Base-by-base conservation (phyloP, 2,329 filamentous ascomycete genomes). In the Hypoxylon sp. region DNA sequence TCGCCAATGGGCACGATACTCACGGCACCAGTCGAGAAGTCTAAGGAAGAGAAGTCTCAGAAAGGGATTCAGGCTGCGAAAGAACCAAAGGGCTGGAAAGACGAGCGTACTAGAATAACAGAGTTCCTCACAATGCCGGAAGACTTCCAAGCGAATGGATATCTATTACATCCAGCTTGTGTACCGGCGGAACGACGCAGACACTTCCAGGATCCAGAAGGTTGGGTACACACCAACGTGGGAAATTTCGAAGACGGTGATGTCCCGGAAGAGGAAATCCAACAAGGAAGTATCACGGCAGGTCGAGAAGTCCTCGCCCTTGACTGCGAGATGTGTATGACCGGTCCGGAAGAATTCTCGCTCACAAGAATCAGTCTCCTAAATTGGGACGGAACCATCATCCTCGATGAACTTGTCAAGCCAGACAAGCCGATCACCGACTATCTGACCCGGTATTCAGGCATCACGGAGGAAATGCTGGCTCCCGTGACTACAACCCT, bases 241-340 rank as follows among this genome's bases (percentile, higher is more conserved):
- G 82, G 87, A 44, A 85, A 80, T 46, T 81, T 94, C 6, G 87
- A 90, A 51, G 91, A 93, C 33, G 93, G 90, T 2, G 80, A 87
- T 53, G 86, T 91, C 5, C 88, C 91, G 2, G 91, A 94, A 55
- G 79, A 81, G 4, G 88, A 94, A 59, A 89, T 97, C 65, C 86
- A 97, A 79, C 83, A 90, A 73, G 95, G 94, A 61, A 95, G 94
- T 79, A 83, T 97, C 64, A 97, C 94, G 0, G 93, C 89, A 31
- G 96, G 94, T 37, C 89, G 94, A 69, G 87, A 91, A 39, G 83
- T 98, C 10, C 83, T 97, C 53, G 91, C 94, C 1, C 84, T 99
- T 60, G 96, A 99, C 78, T 99, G 96, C 81, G 96, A 99, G 81
- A 99, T 99, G 96, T 97, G 94, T 78, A 90, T 94, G 81, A 97